Evolutionary conservation across 2,329 filamentous ascomycete genomes (phyloP), one percentile per base, ranked within the genome.

Genomic region (Grosmannia penicillata): DNA sequence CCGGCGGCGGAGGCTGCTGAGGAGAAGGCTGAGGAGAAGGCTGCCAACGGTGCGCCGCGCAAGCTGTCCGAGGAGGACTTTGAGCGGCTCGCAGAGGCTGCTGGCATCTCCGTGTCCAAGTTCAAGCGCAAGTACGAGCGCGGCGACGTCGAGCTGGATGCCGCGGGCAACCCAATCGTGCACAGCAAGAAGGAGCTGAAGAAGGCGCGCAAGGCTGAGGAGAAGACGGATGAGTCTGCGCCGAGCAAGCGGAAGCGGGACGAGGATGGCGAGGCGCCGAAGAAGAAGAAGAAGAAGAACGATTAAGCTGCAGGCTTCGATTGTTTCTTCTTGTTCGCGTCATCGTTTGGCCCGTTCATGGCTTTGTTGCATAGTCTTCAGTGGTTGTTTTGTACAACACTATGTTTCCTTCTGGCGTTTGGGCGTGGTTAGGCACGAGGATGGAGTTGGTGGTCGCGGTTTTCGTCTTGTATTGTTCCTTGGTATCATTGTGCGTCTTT

Each of bases 81-180:
- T 49, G 66, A 70, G 55, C 64, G 67, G 32, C 56, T 78, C 33
- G 82, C 82, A 29, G 72, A 70, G 43, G 66, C 71, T 47, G 73
- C 78, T 8, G 80, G 79, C 44, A 64, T 86, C 42, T 81, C 77
- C 8, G 71, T 82, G 38, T 75, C 74, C 63, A 80, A 83, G 61
- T 86, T 85, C 62, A 76, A 81, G 66, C 70, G 78, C 56, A 85
- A 85, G 68, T 75, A 75, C 48, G 80, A 82, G 60, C 71, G 78
- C 45, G 82, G 82, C 27, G 78, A 85, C 52, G 79, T 86, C 46
- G 66, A 74, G 53, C 62, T 85, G 46, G 68, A 68, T 48, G 60
- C 62, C 11, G 72, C 81, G 44, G 80, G 80, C 41, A 76, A 68
- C 37, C 75, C 80, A 29, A 66, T 72, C 48, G 65, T 82, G 4